Evolutionary conservation across 75 land plant genomes (phyloP), one percentile per base, ranked within the genome.

Genomic region (Pseudotsuga menziesii): DNA sequence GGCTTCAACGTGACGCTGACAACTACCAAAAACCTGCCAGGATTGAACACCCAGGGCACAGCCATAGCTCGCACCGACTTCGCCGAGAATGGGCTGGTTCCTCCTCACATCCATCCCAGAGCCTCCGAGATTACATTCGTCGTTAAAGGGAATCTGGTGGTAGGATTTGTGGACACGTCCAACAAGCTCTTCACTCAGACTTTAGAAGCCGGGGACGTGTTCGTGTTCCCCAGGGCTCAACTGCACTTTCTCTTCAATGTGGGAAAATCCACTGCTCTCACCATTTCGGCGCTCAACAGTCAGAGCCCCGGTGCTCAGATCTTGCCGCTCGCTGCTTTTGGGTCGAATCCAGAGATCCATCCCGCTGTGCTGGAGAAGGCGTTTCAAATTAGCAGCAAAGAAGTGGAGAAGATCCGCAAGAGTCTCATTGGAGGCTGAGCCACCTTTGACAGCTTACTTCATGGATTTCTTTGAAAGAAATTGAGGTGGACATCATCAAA

Each of bases 21-120:
- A 71, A 76, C 52, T 26, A 4, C 64, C n/a, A 16, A 15, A 9
- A 83, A 82, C 64, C 54, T 85, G 23, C 83, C 85, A 11, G 90
- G 81, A 22, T 35, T 78, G 75, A 81, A 83, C 79, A 87, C 86
- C 36, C 76, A 83, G 79, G 86, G 90, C 19, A 57, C 83, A 8
- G 32, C 88, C 14, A 5, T 86, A 61, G 86, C 80, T 27, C 82
- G 85, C 2, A 17, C 75, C 23, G 83, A 86, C 74, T 54, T 83
- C 3, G 85, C 64, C 0, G 36, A 32, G 52, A 76, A 76, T 9
- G 87, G 87, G 20, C 58, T 83, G 9, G 77, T 85, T 27, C 85
- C 88, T 11, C 56, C 80, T 22, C 88, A 87, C 78, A 78, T 72
- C 8, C 88, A 87, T 61, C 88, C 86, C 16, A 22, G 83, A 36